Percentiles rank a stretch among this genome's conserved stretches.
These are phyloP conservation scores for Taphrina deformans DNA, from an alignment of 1,139 yeast genomes.

Conservation along the genomic window DNA sequence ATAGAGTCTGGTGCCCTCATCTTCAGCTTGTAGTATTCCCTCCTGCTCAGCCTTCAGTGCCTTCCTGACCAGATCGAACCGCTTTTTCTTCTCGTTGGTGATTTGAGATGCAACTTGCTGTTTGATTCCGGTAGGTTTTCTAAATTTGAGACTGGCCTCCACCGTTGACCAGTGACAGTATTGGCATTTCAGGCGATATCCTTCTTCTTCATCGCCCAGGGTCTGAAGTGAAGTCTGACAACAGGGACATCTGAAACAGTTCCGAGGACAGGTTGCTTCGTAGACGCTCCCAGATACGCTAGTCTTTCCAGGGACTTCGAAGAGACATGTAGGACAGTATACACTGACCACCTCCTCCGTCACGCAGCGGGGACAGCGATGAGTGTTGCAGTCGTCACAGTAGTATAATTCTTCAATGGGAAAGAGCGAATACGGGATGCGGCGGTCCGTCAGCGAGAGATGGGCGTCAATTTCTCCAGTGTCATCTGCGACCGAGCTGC, in stretches of 20 bases:
- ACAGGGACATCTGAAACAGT: slow-evolving; percentile 39
- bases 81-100: neutral
- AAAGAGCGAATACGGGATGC: slow-evolving; percentile 36
- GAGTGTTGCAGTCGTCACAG: slow-evolving; percentile 39
- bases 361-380: slow-evolving; percentile 40
- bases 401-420: slow-evolving; percentile 38
- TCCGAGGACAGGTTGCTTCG: slow-evolving; percentile 37
- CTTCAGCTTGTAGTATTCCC: neutral
- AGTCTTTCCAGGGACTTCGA: slow-evolving; percentile 35
- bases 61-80: neutral
- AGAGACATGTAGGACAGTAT: slow-evolving; percentile 40
- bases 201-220: slow-evolving; percentile 4
- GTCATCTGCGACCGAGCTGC: neutral
- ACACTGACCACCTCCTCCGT: slow-evolving; percentile 39
- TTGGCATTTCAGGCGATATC: slow-evolving; percentile 36
- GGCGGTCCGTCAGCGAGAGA: slow-evolving; percentile 7
- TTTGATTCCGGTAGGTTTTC: slow-evolving; percentile 33
- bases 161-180: slow-evolving; percentile 39
- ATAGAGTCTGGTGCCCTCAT: neutral
- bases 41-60: neutral
- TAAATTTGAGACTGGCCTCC: slow-evolving; percentile 28
- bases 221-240: slow-evolving; percentile 36
- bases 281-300: neutral
- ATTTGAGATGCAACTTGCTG: slow-evolving; percentile 17
- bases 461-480: neutral